Evolutionary conservation across 768 basidiomycete species (phyloP).

Genomic region (Austroboletus festivus): DNA sequence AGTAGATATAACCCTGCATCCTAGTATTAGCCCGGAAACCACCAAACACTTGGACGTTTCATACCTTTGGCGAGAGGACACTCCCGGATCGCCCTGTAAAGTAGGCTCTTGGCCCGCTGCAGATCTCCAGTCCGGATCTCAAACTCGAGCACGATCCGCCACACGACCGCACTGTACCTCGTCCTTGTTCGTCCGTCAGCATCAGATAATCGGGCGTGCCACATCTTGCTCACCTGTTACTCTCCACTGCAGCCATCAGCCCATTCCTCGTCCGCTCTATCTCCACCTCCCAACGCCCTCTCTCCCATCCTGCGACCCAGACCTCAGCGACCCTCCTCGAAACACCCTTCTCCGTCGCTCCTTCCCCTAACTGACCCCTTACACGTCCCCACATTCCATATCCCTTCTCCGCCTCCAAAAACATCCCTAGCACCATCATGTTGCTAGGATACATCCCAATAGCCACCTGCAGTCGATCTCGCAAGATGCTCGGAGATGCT

Average conservation of each 20-base stretch:
- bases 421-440: constrained; percentile 67
- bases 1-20: constrained; percentile 67
- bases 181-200: constrained; percentile 45
- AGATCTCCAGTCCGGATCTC: constrained; percentile 64
- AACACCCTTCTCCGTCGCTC: constrained; percentile 48
- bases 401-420: constrained; percentile 74
- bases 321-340: constrained; percentile 62
- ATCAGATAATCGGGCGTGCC: not conserved
- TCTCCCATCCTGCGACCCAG: constrained; percentile 81
- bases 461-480: constrained; percentile 54
- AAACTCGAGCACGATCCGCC: constrained; percentile 74
- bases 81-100: constrained; percentile 73
- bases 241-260: constrained; percentile 58
- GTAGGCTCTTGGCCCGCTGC: constrained; percentile 61
- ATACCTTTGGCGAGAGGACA: constrained; percentile 75
- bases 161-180: constrained; percentile 59
- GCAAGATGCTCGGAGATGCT: constrained; percentile 53
- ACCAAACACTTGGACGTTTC: not conserved
- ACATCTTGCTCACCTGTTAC: constrained; percentile 52
- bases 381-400: constrained; percentile 78
- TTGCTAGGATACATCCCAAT: constrained; percentile 63
- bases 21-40: constrained; percentile 10
- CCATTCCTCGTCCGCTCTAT: constrained; percentile 67
- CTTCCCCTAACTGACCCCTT: constrained; percentile 51
- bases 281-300: constrained; percentile 66